Evolutionary conservation across 805 yeast genomes (phyloP).

Genomic region (Ogataea sp.): DNA sequence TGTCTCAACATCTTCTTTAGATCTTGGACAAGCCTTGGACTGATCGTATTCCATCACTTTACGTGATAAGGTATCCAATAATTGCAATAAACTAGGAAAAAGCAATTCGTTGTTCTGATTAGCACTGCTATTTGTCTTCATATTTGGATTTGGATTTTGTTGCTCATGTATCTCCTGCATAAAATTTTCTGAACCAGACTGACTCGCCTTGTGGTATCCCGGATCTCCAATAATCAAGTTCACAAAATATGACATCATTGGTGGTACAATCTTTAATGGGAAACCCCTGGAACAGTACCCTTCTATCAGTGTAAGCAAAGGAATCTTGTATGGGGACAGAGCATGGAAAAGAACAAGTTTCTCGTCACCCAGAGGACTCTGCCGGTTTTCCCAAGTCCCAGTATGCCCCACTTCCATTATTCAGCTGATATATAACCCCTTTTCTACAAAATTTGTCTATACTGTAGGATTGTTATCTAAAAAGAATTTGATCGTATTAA

Average conservation of each 20-base stretch:
- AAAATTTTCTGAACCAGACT: not conserved
- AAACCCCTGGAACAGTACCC: constrained; percentile 35
- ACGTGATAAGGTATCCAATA: constrained; percentile 6
- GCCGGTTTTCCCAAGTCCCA: too few species aligned
- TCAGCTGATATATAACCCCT: too few species aligned
- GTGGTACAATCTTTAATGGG: constrained; percentile 30
- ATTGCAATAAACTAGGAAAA: constrained; percentile 19
- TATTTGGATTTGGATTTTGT: too few species aligned
- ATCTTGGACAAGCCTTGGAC: not conserved
- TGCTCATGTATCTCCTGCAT: not conserved
- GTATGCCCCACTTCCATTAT: too few species aligned
- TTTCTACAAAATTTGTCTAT: too few species aligned
- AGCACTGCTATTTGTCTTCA: too few species aligned
- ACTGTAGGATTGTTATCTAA: too few species aligned
- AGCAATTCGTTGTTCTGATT: constrained; percentile 1
- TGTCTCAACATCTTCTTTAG: not conserved
- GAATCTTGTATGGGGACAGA: constrained; percentile 48
- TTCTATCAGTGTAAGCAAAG: constrained; percentile 38
- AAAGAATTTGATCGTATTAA: too few species aligned
- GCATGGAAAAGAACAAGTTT: constrained; percentile 25
- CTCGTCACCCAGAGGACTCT: too few species aligned
- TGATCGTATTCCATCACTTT: not conserved
- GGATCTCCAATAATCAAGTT: constrained; percentile 27
- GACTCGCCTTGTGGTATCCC: not conserved
- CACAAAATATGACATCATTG: constrained; percentile 34